Conservation (phyloP, 2,329 filamentous ascomycete species). For the Penicillium sp. region DNA sequence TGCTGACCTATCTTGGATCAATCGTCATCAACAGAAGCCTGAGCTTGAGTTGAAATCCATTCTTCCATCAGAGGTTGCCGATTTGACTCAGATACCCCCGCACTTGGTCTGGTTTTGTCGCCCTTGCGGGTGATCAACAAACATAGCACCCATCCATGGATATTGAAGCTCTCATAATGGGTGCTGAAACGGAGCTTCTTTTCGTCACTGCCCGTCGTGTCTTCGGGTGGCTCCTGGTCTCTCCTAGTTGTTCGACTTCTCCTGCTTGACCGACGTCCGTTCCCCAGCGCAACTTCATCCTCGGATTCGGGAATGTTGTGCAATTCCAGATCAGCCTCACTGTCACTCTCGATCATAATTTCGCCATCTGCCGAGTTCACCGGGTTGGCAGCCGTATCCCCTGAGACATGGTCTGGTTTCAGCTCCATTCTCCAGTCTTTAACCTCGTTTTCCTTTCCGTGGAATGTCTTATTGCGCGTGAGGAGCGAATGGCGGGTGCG, state of each 20-base stretch:
- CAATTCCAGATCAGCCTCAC: constrained; percentile 51
- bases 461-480: constrained; percentile 78
- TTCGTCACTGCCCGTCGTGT: constrained; percentile 63
- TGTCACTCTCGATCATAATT: constrained; percentile 62
- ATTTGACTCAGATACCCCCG: constrained; percentile 41
- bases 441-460: constrained; percentile 45
- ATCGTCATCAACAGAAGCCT: constrained; percentile 41
- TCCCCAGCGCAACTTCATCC: constrained; percentile 19
- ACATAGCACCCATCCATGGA: constrained; percentile 90
- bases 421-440: neutral
- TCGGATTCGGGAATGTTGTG: constrained; percentile 58
- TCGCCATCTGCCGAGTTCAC: constrained; percentile 32
- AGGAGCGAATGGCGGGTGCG: constrained; percentile 82
- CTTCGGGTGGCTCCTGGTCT: neutral
- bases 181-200: constrained; percentile 88
- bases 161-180: constrained; percentile 91
- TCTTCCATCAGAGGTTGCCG: constrained; percentile 74
- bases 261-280: neutral
- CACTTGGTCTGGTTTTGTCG: constrained; percentile 42
- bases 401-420: constrained; percentile 29
- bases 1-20: constrained; percentile 19
- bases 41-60: constrained; percentile 77
- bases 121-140: constrained; percentile 77
- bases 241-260: neutral
- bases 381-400: neutral